Base-by-base conservation (phyloP, 148 eudicot genomes). In the Arctostaphylos glauca region DNA sequence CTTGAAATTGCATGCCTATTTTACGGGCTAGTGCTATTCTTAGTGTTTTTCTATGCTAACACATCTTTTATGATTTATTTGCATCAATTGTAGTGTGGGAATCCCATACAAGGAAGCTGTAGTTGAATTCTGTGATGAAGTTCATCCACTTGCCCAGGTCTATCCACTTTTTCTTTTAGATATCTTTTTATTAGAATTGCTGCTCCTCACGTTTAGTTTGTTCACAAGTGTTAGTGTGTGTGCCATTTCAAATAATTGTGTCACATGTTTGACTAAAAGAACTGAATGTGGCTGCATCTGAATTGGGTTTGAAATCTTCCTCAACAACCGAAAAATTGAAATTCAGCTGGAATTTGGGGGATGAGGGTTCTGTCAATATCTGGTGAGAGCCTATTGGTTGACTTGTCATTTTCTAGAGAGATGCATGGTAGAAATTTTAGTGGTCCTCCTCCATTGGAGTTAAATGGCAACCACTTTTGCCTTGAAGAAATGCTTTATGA, bases 51-150 rank as follows among this genome's bases (percentile, higher is more conserved):
- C 14, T 55, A n/a, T 55, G 52, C 12, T 71, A n/a, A 66, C 2
- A 50, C 41, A 10, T 54, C 2, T 68, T 10, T 56, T 76, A 23
- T 46, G 56, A 38, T 78, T 41, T 50, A 21, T 21, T 38, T 53
- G 53, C 44, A 71, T 78, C 68, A 5, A 43, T 84, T 81, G 50
- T 49, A 90, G 92, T 81, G 89, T 90, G 76, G 92, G 92, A 67
- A 78, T 90, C 52, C 92, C 92, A 75, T 88, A 90, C 90, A 90
- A 90, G 90, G 92, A 90, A 90, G 89, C 92, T 80, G 84, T 83
- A 50, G 81, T 66, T 41, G 82, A 58, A 59, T 88, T 84, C 46
- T 90, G 92, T 50, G 92, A 90, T 70, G 90, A 86, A 84, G 89
- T 90, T 19, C 85, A 90, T 84, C 92, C 92, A 80, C 87, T 90